These are phyloP conservation scores for Mrakia gelida DNA, from an alignment of 768 basidiomycete genomes.

Conservation along the genomic window DNA sequence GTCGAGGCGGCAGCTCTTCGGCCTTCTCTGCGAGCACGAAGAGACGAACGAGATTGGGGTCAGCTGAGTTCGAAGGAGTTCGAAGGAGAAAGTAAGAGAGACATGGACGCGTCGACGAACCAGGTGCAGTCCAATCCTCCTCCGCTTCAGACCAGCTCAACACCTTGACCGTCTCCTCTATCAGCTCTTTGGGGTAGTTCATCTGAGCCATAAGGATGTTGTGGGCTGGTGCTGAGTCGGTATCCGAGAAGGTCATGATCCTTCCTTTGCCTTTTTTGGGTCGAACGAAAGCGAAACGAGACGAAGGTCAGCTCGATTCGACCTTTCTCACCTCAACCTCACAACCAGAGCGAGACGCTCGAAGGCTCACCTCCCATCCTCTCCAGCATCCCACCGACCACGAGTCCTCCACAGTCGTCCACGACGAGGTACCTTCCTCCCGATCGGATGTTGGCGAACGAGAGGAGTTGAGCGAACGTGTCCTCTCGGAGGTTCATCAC, in stretches of 20 bases:
- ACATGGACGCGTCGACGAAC: not conserved
- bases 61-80: no score
- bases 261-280: constrained; percentile 59
- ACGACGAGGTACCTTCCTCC: constrained; percentile 84
- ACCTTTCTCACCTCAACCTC: no score
- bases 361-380: constrained; percentile 59
- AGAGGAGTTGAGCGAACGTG: constrained; percentile 81
- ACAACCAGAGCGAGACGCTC: constrained; percentile 43
- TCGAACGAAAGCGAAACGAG: not conserved
- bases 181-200: constrained; percentile 67
- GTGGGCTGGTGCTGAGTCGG: constrained; percentile 89
- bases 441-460: constrained; percentile 73
- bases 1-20: not conserved
- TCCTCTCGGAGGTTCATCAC: constrained; percentile 82
- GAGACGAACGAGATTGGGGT: no score
- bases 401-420: constrained; percentile 83
- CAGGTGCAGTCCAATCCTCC: constrained; percentile 54
- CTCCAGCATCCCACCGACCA: constrained; percentile 79
- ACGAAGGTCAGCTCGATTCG: not conserved
- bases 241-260: constrained; percentile 76
- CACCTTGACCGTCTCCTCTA: constrained; percentile 50
- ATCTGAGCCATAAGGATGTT: constrained; percentile 67
- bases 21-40: not conserved
- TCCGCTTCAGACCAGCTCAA: constrained; percentile 90
- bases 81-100: no score